Conservation (phyloP, 192 early-diverging fungal species). For the Coemansia sp. region DNA sequence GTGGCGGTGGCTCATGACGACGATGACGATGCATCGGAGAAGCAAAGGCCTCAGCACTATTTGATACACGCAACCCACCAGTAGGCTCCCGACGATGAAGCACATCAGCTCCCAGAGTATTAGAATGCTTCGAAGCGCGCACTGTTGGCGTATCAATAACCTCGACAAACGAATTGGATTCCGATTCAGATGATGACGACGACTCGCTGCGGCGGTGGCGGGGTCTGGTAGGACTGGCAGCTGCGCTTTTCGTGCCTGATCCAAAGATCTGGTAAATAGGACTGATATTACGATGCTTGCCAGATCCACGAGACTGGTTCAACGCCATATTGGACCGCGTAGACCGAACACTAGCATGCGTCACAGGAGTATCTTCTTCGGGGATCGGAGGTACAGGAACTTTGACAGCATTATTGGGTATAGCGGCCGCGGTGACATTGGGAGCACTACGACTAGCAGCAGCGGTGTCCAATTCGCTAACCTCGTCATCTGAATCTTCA, state of each 20-base stretch:
- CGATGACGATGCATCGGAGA: neutral
- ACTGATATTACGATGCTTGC: constrained; percentile 3
- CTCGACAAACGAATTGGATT: constrained; percentile 43
- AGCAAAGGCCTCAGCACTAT: constrained; percentile 32
- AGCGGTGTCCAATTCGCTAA: neutral
- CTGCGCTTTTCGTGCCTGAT: constrained; percentile 7
- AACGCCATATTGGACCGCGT: constrained; percentile 5
- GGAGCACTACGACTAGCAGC: constrained; percentile 8
- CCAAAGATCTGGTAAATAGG: constrained; percentile 8
- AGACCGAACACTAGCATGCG: constrained; percentile 5
- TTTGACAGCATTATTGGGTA: neutral
- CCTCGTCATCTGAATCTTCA: constrained; percentile 2
- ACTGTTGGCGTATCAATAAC: constrained; percentile 15
- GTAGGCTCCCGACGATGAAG: neutral
- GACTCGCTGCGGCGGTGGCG: neutral
- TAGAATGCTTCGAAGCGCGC: neutral
- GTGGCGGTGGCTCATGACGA: neutral
- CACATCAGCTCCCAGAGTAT: neutral
- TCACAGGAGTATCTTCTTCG: neutral
- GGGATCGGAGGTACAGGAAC: neutral
- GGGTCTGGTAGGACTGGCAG: constrained; percentile 9
- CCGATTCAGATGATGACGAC: neutral
- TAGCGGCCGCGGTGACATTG: neutral
- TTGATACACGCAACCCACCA: constrained; percentile 18
- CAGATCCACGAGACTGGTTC: constrained; percentile 2